phyloP scores from a whole-genome alignment of 306 rosid species.

The Medicago ruthenica region DNA sequence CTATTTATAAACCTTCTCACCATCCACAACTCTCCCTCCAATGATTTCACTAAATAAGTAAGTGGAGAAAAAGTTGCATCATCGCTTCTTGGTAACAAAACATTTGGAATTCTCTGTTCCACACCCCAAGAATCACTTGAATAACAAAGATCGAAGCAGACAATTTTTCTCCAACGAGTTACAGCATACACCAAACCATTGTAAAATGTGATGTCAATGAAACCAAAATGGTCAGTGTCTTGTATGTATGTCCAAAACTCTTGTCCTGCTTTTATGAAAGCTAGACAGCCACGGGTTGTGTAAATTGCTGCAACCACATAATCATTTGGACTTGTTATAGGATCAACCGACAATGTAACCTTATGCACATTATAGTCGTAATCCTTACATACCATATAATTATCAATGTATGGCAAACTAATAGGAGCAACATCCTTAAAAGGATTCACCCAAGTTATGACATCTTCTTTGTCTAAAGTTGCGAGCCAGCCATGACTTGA shows the following conservation, averaged over 20 bases:
- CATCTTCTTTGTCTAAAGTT: background rate
- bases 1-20: background rate
- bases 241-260: conserved; percentile 5
- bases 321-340: background rate
- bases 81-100: no score
- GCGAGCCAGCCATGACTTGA: conserved; percentile 11
- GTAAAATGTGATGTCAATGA: background rate
- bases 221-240: background rate
- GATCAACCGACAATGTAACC: background rate
- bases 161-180: background rate
- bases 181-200: background rate
- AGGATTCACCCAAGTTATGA: background rate
- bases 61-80: background rate
- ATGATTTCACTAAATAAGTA: conserved; percentile 4
- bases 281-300: background rate
- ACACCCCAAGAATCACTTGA: background rate
- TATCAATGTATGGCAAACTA: background rate
- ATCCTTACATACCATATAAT: background rate
- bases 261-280: conserved; percentile 24
- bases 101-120: background rate
- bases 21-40: conserved; percentile 11
- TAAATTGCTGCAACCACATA: conserved; percentile 20
- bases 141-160: background rate
- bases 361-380: background rate
- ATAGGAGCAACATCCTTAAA: conserved; percentile 15